Base-by-base conservation (phyloP, 192 early-diverging fungal genomes). In the Gamsiella multidivaricata region DNA sequence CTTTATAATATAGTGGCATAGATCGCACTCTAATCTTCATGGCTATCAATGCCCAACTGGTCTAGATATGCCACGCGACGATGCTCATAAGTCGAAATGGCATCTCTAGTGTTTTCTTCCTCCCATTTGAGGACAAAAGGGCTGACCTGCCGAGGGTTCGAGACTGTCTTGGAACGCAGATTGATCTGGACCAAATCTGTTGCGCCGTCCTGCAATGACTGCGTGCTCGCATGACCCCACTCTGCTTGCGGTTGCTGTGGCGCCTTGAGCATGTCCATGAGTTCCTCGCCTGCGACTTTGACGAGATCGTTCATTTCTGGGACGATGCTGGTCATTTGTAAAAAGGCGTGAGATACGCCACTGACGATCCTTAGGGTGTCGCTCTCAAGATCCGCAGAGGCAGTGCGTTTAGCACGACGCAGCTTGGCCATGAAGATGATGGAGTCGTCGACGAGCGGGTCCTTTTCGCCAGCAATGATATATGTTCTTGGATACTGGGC, bases 391-490 rank as follows among this genome's bases (percentile, higher is more conserved):
- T 68, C 74, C 10, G 43, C 54, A 3, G 39, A 37, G 4, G 60
- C 65, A 5, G 59, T 54, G 14, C 85, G 78, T 75, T 97, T 97
- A 50, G 95, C 95, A 26, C 89, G 86, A 36, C 95, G 89, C 20
- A 99, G 81, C 14, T 94, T 90, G 10, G 89, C 93, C 9, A 94
- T 94, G 81, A 97, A 92, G 18, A 99, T 80, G 22, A 97, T 91
- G 3, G 96, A 96, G 80, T 99, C 97, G 81, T 99, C 97, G 5
- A 99, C 94, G 42, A 99, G 88, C 3, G 97, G 97, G 74, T 99
- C 97, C 70, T 96, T 97, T 66, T 97, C 96, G 42, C 97, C 97
- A 63, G 92, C 93, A 53, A 99, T 86, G 52, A 97, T 88, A 73
- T 94, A 96, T 0, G 92, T 92, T 25, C 92, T 92, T 20, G 97